These are phyloP conservation scores for Ampelomyces quisqualis DNA, from an alignment of 2,329 filamentous ascomycete genomes.

Conservation along the genomic window DNA sequence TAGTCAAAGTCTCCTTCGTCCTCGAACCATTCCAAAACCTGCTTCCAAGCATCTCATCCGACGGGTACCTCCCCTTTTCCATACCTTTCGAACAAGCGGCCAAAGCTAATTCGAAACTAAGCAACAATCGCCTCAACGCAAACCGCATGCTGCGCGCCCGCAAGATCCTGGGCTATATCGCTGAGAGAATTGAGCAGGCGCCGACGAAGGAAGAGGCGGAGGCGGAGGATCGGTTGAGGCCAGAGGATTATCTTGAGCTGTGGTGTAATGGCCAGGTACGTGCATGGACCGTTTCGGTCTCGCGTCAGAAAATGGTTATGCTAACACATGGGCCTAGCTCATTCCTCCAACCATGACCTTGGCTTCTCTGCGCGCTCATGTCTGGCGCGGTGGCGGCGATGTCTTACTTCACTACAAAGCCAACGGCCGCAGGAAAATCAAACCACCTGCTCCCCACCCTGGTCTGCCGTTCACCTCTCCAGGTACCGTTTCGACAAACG, in stretches of 20 bases:
- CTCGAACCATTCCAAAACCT: slow-evolving; percentile 76
- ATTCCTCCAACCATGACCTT: slow-evolving; percentile 84
- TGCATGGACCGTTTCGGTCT: too few species aligned
- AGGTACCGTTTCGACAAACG: slow-evolving; percentile 1
- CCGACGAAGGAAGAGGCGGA: slow-evolving; percentile 60
- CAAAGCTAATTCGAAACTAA: slow-evolving; percentile 37
- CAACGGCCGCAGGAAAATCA: slow-evolving; percentile 75
- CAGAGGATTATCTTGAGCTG: slow-evolving; percentile 91
- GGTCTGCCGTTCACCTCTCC: slow-evolving; percentile 16
- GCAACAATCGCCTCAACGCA: slow-evolving; percentile 88
- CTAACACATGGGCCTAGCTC: slow-evolving; percentile 44
- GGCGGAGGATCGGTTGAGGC: slow-evolving; percentile 55
- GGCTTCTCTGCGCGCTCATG: slow-evolving; percentile 84
- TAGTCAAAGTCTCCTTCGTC: slow-evolving; percentile 92
- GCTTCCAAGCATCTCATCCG: slow-evolving; percentile 73
- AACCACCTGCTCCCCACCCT: slow-evolving; percentile 21
- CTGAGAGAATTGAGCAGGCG: slow-evolving; percentile 81
- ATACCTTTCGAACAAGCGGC: slow-evolving; percentile 26
- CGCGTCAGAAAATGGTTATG: too few species aligned
- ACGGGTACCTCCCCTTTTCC: slow-evolving; percentile 56
- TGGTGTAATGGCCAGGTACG: slow-evolving; percentile 88
- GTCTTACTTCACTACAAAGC: slow-evolving; percentile 87
- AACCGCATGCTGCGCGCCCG: slow-evolving; percentile 95
- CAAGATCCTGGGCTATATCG: slow-evolving; percentile 90
- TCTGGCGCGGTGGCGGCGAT: slow-evolving; percentile 95